Percentiles rank a stretch among this genome's conserved stretches.
Conservation (phyloP, 2,329 filamentous ascomycete genomes). For the Curvularia lunata region DNA sequence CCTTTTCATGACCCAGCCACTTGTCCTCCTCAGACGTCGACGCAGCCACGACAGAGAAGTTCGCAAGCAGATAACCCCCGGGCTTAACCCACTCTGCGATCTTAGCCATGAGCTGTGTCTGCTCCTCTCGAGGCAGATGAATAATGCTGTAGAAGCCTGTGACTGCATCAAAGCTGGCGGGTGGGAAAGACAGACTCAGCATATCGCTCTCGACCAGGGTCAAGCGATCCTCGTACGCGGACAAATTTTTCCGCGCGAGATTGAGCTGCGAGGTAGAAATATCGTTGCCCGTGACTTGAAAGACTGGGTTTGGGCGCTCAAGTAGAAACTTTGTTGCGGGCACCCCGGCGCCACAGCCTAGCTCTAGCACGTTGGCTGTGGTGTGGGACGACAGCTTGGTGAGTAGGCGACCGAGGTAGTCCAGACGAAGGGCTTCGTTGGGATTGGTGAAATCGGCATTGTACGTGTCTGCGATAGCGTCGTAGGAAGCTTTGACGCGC, state of each 20-base stretch:
- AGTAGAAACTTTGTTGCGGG: constrained; percentile 37
- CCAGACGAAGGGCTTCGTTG: constrained; percentile 30
- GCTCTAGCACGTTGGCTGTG: constrained; percentile 27
- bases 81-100: constrained; percentile 59
- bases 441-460: constrained; percentile 25
- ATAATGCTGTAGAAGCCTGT: constrained; percentile 62
- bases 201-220: constrained; percentile 51
- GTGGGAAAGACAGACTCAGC: constrained; percentile 47
- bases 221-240: constrained; percentile 19
- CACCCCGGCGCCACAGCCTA: constrained; percentile 41
- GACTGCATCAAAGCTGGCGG: constrained; percentile 55
- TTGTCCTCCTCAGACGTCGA: constrained; percentile 18
- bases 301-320: constrained; percentile 19
- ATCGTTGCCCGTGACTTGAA: constrained; percentile 52
- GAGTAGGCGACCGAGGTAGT: constrained; percentile 31
- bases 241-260: constrained; percentile 37
- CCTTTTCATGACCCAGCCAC: constrained; percentile 47
- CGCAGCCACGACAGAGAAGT: constrained; percentile 48
- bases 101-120: constrained; percentile 54
- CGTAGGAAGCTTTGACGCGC: constrained; percentile 38
- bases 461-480: constrained; percentile 39
- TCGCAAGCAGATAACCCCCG: constrained; percentile 54
- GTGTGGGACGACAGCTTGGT: constrained; percentile 10
- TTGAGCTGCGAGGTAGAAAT: constrained; percentile 51
- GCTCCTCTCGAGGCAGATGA: constrained; percentile 61